Base-by-base conservation (phyloP, 2,329 filamentous ascomycete species). In the Talaromyces rugulosus region DNA sequence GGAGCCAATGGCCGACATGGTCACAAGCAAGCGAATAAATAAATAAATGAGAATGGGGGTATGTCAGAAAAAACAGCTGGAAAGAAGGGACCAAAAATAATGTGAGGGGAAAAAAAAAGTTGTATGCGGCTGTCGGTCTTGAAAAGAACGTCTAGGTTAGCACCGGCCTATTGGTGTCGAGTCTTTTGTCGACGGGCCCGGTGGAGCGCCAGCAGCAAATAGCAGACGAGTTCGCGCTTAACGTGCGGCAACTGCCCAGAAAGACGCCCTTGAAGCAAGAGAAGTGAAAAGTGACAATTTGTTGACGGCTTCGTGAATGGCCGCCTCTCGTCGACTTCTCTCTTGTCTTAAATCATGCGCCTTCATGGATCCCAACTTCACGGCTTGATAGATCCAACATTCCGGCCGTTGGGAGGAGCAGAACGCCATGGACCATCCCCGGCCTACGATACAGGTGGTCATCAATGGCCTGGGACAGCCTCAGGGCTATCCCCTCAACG, bases 1-100 rank as follows among this genome's bases (percentile, higher is more conserved):
- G 58, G 92, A 94, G 61, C 92, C 94, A 67, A 97, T 92, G 18
- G 91, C 88, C 66, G 93, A 87, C 94, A 97, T 97, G 2, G 18
- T 60, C 31, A n/a, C 28, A 36, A 47, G 23, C 18, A 47, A 47
- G 8, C n/a, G n/a, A n/a, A n/a, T n/a, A n/a, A n/a, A n/a, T n/a
- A n/a, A n/a, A n/a, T 27, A 12, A 30, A 56, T n/a, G 12, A 34
- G 12, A 56, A 27, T 23, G 30, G 28, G 5, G 27, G 28, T 34
- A 40, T 59, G 31, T 18, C 11, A 23, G n/a, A 8, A 11, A 36
- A 27, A 59, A 30, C 6, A 47, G 18, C 16, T 58, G 28, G 23
- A 18, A 12, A 27, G 18, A 16, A 36, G 55, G 23, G 30, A 44
- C 18, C 2, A 23, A 18, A 12, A n/a, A 3, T 31, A 16, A 42